phyloP scores from a whole-genome alignment of 371 early-diverging fungal species.

The Mortierella sp. region DNA sequence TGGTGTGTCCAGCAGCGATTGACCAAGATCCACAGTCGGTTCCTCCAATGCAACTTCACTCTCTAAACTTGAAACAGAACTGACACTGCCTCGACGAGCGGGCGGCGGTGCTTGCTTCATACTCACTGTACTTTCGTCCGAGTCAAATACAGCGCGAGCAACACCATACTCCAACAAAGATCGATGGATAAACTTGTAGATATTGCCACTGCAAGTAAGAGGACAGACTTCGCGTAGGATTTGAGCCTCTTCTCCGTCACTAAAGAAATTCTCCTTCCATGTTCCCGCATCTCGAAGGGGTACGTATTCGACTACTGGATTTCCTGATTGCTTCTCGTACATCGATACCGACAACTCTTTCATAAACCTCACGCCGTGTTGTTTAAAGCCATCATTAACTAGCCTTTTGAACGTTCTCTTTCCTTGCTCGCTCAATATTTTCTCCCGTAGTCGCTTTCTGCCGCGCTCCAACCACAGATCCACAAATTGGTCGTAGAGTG shows the following conservation, averaged over 20 bases:
- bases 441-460: not conserved
- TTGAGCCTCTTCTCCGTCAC: not conserved
- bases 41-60: not conserved
- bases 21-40: not conserved
- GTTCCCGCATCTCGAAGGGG: not conserved
- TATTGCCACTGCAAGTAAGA: slow-evolving; percentile 6
- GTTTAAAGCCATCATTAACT: not conserved
- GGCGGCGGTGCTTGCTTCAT: not conserved
- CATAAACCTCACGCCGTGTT: not conserved
- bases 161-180: slow-evolving; percentile 16
- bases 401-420: not conserved
- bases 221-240: slow-evolving; percentile 11
- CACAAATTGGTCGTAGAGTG: slow-evolving; percentile 13
- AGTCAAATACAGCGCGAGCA: slow-evolving; percentile 13
- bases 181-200: slow-evolving; percentile 13
- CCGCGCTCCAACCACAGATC: not conserved
- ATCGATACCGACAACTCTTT: slow-evolving; percentile 3
- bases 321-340: not conserved
- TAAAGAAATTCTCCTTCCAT: slow-evolving; percentile 5
- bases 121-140: not conserved
- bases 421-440: not conserved
- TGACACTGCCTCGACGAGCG: not conserved
- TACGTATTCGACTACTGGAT: slow-evolving; percentile 7
- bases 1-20: not conserved
- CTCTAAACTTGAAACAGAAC: slow-evolving; percentile 1